These are phyloP conservation scores for Aspergillus sp. DNA, from an alignment of 2,329 filamentous ascomycete species.

Conservation along the genomic window DNA sequence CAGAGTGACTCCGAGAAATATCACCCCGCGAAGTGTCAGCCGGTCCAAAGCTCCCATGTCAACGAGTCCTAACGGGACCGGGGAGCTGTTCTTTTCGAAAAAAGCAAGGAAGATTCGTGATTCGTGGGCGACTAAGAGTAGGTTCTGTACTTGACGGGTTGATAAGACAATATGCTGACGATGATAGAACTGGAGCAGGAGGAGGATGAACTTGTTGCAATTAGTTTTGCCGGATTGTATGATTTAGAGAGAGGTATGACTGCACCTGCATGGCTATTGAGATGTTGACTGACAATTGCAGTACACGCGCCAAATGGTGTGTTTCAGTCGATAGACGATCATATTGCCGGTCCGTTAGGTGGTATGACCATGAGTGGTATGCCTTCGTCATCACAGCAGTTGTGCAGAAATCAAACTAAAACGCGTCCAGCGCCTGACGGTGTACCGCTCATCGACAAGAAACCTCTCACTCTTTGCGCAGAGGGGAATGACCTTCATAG, in stretches of 20 bases:
- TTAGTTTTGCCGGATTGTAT: slow-evolving; percentile 23
- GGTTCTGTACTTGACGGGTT: not conserved
- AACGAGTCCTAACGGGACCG: not conserved
- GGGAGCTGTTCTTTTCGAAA: slow-evolving; percentile 15
- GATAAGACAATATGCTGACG: not conserved
- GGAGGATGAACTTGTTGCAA: slow-evolving; percentile 24
- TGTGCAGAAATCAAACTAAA: not conserved
- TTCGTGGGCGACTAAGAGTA: slow-evolving; percentile 23
- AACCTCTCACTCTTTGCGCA: slow-evolving; percentile 13
- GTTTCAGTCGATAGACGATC: slow-evolving; percentile 12
- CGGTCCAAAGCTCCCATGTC: slow-evolving; percentile 10
- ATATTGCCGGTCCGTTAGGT: slow-evolving; percentile 1
- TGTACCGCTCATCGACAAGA: slow-evolving; percentile 5
- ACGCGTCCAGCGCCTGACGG: slow-evolving; percentile 6
- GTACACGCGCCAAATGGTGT: slow-evolving; percentile 22
- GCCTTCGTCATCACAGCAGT: not conserved
- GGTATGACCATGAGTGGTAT: slow-evolving; percentile 12
- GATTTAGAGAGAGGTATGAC: slow-evolving; percentile 22
- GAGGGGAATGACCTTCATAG: slow-evolving; percentile 12
- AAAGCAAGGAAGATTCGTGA: slow-evolving; percentile 20
- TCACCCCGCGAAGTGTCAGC: not conserved
- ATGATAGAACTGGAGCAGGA: slow-evolving; percentile 20
- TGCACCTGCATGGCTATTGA: not conserved
- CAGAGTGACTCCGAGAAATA: slow-evolving; percentile 12
- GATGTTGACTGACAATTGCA: slow-evolving; percentile 1